Evolutionary conservation across 2,329 filamentous ascomycete genomes (phyloP).

Genomic region (Mollisia scopiformis): DNA sequence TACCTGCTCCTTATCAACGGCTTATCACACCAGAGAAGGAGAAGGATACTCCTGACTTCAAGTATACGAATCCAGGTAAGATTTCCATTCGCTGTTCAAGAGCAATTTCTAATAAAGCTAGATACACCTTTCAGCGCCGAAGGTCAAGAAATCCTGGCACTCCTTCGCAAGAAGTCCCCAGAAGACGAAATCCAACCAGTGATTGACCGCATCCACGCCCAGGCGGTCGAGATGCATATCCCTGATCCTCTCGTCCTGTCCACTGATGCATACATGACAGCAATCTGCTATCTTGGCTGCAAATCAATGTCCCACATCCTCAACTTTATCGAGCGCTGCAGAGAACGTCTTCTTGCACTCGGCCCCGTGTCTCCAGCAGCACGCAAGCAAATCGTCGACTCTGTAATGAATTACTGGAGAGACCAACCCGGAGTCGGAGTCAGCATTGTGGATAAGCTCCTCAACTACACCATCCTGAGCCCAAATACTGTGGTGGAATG

Average conservation of each 20-base stretch:
- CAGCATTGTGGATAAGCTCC: conserved; percentile 91
- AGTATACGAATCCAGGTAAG: conserved; percentile 77
- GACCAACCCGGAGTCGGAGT: conserved; percentile 91
- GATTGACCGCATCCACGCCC: conserved; percentile 79
- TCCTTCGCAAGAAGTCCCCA: conserved; percentile 81
- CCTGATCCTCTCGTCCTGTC: conserved; percentile 79
- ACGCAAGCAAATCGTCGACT: conserved; percentile 84
- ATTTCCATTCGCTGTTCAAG: conserved; percentile 26
- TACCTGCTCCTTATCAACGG: conserved; percentile 80
- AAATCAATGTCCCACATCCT: conserved; percentile 97
- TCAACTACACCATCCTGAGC: conserved; percentile 95
- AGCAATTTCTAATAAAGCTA: conserved; percentile 36
- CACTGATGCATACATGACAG: conserved; percentile 91
- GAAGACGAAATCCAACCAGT: conserved; percentile 86
- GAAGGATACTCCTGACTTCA: conserved; percentile 94
- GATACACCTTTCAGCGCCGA: conserved; percentile 81
- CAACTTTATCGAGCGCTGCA: conserved; percentile 93
- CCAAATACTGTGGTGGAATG: conserved; percentile 87
- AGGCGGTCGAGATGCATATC: conserved; percentile 70
- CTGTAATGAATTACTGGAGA: conserved; percentile 91
- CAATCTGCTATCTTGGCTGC: conserved; percentile 89
- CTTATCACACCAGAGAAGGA: conserved; percentile 88
- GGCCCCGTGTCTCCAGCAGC: conserved; percentile 75
- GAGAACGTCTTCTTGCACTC: conserved; percentile 81
- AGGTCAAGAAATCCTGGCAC: conserved; percentile 77